These are phyloP conservation scores for Amaranthus palmeri DNA, from an alignment of 148 eudicot genomes.

Conservation along the genomic window DNA sequence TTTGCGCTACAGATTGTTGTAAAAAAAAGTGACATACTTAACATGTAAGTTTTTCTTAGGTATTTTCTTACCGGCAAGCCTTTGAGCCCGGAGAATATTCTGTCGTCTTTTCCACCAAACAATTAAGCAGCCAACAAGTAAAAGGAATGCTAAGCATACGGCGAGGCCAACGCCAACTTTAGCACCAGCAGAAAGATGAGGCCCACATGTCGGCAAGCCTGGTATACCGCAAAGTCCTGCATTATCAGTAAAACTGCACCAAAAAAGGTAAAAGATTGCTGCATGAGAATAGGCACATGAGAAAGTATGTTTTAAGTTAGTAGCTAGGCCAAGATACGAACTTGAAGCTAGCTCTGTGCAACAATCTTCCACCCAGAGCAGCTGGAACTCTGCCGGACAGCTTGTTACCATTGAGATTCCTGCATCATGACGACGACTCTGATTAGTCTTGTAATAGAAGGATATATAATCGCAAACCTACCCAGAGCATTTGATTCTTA, in stretches of 20 bases:
- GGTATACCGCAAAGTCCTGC: constrained; percentile 93
- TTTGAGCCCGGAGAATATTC: constrained; percentile 89
- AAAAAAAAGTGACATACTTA: background rate
- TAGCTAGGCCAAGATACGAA: constrained; percentile 29
- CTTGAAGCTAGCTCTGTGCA: constrained; percentile 98
- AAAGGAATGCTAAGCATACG: constrained; percentile 37
- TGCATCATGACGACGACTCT: constrained; percentile 21
- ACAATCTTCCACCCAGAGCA: constrained; percentile 77
- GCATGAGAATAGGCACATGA: background rate
- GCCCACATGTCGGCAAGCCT: constrained; percentile 81
- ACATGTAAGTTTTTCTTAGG: background rate
- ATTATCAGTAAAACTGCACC: constrained; percentile 85
- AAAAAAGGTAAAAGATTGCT: background rate
- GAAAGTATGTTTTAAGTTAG: background rate
- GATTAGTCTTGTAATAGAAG: background rate
- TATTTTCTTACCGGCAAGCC: constrained; percentile 64
- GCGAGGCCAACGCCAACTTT: constrained; percentile 69
- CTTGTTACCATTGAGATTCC: constrained; percentile 88
- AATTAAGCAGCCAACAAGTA: constrained; percentile 45
- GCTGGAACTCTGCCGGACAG: constrained; percentile 85
- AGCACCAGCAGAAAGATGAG: constrained; percentile 85
- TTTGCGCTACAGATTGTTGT: background rate
- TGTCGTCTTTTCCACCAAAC: constrained; percentile 97
- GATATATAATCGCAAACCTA: background rate
- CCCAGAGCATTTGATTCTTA: constrained; percentile 31